A percentile compares a stretch with the other conserved stretches of the same genome.
These are phyloP conservation scores for Amylocarpus encephaloides DNA, from an alignment of 2,329 filamentous ascomycete species.

Conservation along the genomic window DNA sequence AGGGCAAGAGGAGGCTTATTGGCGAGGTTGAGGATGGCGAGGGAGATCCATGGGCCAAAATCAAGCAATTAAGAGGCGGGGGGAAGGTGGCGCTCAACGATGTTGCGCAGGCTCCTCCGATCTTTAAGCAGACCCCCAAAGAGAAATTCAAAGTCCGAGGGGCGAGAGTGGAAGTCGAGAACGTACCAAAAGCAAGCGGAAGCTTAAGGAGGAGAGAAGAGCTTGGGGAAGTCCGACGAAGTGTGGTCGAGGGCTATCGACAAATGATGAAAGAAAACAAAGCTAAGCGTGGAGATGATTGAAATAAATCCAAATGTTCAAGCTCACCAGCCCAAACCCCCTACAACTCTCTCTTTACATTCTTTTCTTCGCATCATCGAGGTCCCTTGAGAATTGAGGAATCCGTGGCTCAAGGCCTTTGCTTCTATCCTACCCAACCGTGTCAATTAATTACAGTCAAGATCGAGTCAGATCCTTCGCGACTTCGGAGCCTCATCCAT, in stretches of 20 bases:
- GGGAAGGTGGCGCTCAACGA: conserved; percentile 33
- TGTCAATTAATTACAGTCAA: too few species aligned
- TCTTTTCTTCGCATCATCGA: too few species aligned
- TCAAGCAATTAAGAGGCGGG: conserved; percentile 25
- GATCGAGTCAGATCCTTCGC: too few species aligned
- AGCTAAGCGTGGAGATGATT: conserved; percentile 1
- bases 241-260: conserved; percentile 69
- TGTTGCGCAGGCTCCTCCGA: conserved; percentile 31
- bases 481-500: too few species aligned
- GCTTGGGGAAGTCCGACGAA: conserved; percentile 59
- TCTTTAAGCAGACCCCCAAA: conserved; percentile 28
- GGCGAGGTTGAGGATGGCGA: conserved; percentile 35
- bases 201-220: conserved; percentile 69
- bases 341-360: too few species aligned
- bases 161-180: conserved; percentile 59
- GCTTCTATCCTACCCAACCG: too few species aligned
- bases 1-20: conserved; percentile 35
- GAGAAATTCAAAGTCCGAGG: conserved; percentile 44
- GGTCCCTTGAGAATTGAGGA: too few species aligned
- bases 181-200: conserved; percentile 62
- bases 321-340: not conserved
- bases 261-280: conserved; percentile 55
- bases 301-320: not conserved
- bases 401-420: too few species aligned
- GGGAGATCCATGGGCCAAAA: conserved; percentile 31